Evolutionary conservation across 2,329 filamentous ascomycete genomes (phyloP).

Genomic region (Aspergillus calidoustus): DNA sequence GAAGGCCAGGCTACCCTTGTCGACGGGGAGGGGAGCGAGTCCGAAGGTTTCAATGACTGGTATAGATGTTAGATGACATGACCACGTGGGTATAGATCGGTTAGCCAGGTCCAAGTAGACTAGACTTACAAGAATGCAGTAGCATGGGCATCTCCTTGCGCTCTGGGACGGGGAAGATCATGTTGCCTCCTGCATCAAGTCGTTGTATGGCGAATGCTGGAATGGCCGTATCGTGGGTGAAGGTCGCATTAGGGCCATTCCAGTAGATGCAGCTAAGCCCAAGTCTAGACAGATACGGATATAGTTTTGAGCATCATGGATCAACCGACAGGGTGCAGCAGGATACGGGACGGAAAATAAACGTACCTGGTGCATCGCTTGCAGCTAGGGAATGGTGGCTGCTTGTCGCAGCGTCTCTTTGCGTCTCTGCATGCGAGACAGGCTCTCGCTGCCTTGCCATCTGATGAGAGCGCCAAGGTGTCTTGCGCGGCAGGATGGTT

Average conservation of each 20-base stretch:
- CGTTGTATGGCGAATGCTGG: neutral
- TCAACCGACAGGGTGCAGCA: neutral
- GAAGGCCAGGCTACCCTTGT: constrained; percentile 9
- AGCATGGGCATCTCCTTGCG: constrained; percentile 14
- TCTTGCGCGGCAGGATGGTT: neutral
- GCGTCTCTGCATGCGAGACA: neutral
- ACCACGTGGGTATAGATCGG: too few relatives aligned
- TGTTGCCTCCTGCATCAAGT: neutral
- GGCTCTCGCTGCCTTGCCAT: neutral
- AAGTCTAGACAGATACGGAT: neutral
- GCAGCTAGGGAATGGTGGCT: neutral
- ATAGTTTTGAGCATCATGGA: neutral
- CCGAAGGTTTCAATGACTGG: constrained; percentile 14
- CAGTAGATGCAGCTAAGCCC: neutral
- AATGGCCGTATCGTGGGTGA: neutral
- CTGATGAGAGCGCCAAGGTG: neutral
- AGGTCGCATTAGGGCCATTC: neutral
- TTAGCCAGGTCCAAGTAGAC: too few relatives aligned
- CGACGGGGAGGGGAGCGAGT: constrained; percentile 9
- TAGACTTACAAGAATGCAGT: constrained; percentile 13
- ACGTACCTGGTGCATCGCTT: neutral
- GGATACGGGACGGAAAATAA: neutral
- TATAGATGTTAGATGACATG: neutral
- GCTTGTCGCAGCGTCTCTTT: neutral
- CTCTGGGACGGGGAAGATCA: neutral